Percentiles rank a stretch among this genome's conserved stretches.
phyloP scores from a whole-genome alignment of 1,284 basidiomycete genomes.

The Leccinum fuscescens region DNA sequence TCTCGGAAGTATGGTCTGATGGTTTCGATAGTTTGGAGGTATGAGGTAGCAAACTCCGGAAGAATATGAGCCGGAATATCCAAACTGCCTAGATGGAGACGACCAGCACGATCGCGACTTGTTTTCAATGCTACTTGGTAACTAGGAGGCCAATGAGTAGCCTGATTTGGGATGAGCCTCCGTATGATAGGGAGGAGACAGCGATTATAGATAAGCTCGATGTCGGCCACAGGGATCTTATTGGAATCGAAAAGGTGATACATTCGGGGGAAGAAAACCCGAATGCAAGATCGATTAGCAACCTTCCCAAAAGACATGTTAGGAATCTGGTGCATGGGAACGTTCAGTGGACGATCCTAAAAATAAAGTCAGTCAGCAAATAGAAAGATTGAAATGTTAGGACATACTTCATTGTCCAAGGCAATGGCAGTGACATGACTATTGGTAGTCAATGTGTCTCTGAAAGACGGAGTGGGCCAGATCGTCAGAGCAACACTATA shows the following conservation, averaged over 20 bases:
- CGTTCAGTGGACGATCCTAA: neutral
- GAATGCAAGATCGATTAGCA: neutral
- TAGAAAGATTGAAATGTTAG: neutral
- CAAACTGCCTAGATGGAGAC: neutral
- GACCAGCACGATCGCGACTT: neutral
- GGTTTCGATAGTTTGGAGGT: neutral
- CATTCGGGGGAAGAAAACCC: conserved; percentile 14
- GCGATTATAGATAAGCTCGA: conserved; percentile 1
- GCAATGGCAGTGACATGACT: neutral
- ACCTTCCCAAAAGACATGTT: conserved; percentile 15
- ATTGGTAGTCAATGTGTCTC: neutral
- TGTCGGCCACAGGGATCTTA: neutral
- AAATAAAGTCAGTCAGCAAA: neutral
- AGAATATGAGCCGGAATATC: conserved; percentile 5
- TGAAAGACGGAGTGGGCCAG: neutral
- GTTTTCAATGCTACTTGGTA: neutral
- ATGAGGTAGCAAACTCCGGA: neutral
- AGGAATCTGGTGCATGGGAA: conserved; percentile 12
- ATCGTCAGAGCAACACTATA: neutral
- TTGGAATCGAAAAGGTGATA: neutral
- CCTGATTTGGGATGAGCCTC: conserved; percentile 4
- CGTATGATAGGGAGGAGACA: neutral
- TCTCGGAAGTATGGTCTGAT: conserved; percentile 1
- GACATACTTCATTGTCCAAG: neutral
- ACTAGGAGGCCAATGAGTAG: conserved; percentile 9